Percentiles rank a stretch among this genome's conserved stretches.
Evolutionary conservation across 2,329 filamentous ascomycete species (phyloP).

Genomic region (Hypomyces rosellus): DNA sequence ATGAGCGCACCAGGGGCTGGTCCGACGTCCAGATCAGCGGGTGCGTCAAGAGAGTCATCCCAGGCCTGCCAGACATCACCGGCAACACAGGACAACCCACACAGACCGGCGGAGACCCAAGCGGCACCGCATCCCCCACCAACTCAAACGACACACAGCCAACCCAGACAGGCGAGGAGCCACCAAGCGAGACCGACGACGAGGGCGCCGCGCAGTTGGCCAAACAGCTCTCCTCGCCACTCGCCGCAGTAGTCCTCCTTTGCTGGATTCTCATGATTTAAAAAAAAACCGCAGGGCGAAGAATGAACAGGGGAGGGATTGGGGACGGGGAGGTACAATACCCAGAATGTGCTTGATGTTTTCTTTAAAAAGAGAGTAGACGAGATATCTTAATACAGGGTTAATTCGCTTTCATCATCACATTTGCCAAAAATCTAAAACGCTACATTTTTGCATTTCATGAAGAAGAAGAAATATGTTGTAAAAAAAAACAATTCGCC

Average conservation of each 20-base stretch:
- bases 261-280: slow-evolving; percentile 12
- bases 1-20: slow-evolving; percentile 22
- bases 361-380: background rate
- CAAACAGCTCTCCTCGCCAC: slow-evolving; percentile 8
- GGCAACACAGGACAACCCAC: background rate
- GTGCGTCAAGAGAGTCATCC: slow-evolving; percentile 17
- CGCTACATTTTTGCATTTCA: too few species aligned
- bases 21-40: slow-evolving; percentile 23
- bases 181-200: slow-evolving; percentile 3
- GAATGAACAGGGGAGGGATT: background rate
- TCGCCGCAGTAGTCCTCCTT: slow-evolving; percentile 12
- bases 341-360: background rate
- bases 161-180: slow-evolving; percentile 4
- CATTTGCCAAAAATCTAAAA: background rate
- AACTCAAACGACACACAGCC: background rate
- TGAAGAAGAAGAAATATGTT: too few species aligned
- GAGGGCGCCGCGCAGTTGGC: slow-evolving; percentile 7
- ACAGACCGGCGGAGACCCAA: background rate
- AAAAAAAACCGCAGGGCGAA: background rate
- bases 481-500: too few species aligned
- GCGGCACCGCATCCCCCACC: background rate
- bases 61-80: slow-evolving; percentile 4
- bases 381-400: too few species aligned
- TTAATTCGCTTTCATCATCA: background rate
- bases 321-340: too few species aligned